These are phyloP conservation scores for Oryza brachyantha DNA, from an alignment of 176 grass and related monocot species.

Conservation along the genomic window DNA sequence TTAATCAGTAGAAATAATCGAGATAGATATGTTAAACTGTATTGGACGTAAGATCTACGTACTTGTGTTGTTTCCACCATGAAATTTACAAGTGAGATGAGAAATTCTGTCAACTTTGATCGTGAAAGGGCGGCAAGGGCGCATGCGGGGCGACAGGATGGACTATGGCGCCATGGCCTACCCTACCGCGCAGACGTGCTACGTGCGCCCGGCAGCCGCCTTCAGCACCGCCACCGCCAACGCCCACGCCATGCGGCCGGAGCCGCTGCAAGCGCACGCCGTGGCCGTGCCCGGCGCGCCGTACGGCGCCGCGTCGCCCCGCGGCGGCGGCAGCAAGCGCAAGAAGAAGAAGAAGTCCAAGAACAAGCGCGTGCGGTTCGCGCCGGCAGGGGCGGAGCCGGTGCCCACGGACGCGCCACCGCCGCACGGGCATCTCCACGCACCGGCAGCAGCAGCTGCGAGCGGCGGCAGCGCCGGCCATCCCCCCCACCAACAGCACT, in stretches of 20 bases:
- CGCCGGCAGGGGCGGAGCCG: not conserved
- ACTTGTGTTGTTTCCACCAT: too few species aligned
- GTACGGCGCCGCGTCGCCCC: not conserved
- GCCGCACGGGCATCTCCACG: not conserved
- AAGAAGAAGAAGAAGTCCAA: constrained; percentile 17
- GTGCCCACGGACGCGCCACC: not conserved
- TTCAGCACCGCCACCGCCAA: not conserved
- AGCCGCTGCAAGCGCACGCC: not conserved
- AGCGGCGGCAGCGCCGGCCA: not conserved
- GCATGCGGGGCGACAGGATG: constrained; percentile 11
- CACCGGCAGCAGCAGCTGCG: not conserved
- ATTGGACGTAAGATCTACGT: too few species aligned
- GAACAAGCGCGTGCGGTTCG: not conserved
- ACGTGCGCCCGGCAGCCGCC: constrained; percentile 12
- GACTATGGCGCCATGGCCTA: constrained; percentile 31
- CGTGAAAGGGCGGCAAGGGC: not conserved
- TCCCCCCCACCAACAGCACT: not conserved
- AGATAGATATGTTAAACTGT: too few species aligned
- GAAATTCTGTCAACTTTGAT: not conserved
- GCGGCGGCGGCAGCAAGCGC: constrained; percentile 1
- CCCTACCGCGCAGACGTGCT: constrained; percentile 30
- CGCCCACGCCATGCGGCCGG: not conserved
- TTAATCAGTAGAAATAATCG: too few species aligned
- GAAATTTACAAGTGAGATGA: too few species aligned
- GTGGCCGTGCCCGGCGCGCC: not conserved